These are phyloP conservation scores for Anisogramma anomala DNA, from an alignment of 2,329 filamentous ascomycete species.

Conservation along the genomic window DNA sequence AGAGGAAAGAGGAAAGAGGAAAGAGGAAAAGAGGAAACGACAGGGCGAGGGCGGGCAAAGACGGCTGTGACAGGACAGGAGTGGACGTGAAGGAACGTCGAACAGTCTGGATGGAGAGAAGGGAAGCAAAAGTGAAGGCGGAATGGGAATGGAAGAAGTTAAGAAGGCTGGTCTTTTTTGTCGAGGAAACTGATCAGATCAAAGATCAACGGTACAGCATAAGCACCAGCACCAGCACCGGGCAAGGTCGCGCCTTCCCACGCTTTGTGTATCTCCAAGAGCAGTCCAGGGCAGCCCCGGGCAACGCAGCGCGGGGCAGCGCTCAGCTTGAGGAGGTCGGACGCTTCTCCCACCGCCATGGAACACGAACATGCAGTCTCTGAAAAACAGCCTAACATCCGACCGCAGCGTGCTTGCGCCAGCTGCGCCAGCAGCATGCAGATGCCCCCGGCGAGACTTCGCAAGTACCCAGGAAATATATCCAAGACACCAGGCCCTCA, in stretches of 20 bases:
- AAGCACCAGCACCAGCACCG: no score
- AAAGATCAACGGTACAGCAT: no score
- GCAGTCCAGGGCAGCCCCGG: background rate
- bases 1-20: background rate
- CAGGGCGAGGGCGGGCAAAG: background rate
- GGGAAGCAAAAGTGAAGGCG: background rate
- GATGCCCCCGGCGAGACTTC: background rate
- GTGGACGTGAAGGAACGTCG: background rate
- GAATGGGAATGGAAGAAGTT: background rate
- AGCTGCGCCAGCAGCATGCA: background rate
- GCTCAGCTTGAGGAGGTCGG: no score
- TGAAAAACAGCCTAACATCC: slow-evolving; percentile 1
- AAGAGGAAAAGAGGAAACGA: no score
- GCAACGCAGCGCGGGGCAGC: no score
- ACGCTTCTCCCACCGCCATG: no score
- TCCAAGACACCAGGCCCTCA: slow-evolving; percentile 9
- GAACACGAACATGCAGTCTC: background rate
- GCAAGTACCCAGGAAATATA: slow-evolving; percentile 10
- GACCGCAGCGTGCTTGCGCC: background rate
- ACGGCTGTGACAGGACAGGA: background rate
- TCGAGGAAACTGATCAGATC: no score
- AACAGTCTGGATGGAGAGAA: background rate
- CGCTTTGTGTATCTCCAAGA: background rate
- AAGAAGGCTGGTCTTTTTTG: no score
- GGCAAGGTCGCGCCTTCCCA: slow-evolving; percentile 1